Conservation (phyloP, 768 basidiomycete species). For the Mycena rosella region DNA sequence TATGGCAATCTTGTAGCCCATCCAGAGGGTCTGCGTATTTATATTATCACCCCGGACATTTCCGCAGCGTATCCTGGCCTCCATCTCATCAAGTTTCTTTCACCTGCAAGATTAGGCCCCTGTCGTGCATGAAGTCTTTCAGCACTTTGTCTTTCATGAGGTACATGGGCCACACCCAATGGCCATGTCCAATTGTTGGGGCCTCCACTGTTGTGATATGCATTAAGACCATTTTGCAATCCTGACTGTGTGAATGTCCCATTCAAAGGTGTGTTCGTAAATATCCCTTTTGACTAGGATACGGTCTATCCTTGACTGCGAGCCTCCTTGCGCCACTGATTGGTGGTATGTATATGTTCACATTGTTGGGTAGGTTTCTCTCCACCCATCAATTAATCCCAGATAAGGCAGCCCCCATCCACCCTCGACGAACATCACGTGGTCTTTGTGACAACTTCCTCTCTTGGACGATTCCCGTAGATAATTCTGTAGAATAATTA, state of each 20-base stretch:
- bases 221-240: neutral
- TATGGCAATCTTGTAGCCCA: neutral
- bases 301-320: neutral
- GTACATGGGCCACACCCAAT: neutral
- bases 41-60: neutral
- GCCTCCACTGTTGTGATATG: neutral
- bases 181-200: neutral
- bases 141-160: neutral
- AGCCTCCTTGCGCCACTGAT: too few species aligned
- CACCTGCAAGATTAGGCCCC: neutral
- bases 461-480: too few species aligned
- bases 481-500: too few species aligned
- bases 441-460: too few species aligned
- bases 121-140: neutral
- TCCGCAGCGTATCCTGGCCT: too few species aligned
- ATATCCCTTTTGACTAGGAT: neutral
- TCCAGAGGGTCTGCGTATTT: neutral
- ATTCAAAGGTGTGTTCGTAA: neutral
- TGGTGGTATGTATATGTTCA: too few species aligned
- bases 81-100: neutral
- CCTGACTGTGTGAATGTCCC: neutral
- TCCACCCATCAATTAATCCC: slow-evolving; percentile 1
- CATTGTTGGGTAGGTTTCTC: too few species aligned
- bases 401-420: too few species aligned
- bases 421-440: too few species aligned